Conservation (phyloP, 768 basidiomycete species). For the Mrakia blollopis region DNA sequence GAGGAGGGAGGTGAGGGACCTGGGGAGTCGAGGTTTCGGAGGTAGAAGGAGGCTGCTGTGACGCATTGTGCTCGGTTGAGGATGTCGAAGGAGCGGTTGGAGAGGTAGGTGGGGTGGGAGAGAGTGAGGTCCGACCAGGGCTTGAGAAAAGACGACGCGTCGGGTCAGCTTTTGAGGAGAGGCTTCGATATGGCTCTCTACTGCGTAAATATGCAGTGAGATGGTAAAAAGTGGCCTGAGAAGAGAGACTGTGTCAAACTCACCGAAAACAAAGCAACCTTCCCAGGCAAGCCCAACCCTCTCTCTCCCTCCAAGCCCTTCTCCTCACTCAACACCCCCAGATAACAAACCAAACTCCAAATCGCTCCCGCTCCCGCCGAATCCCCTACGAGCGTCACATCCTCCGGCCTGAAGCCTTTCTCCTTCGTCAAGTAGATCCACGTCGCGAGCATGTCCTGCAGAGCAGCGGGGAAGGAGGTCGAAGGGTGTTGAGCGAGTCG, state of each 20-base stretch:
- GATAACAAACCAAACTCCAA: neutral
- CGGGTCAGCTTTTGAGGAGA: too few species aligned
- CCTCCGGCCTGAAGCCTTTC: neutral
- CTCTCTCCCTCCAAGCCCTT: neutral
- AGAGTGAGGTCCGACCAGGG: slow-evolving; percentile 10
- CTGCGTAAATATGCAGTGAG: too few species aligned
- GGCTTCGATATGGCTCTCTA: too few species aligned
- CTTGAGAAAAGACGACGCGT: neutral
- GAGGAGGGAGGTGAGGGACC: neutral
- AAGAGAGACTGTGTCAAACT: too few species aligned
- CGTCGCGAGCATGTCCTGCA: neutral
- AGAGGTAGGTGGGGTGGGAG: neutral
- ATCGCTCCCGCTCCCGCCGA: neutral
- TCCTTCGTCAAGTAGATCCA: neutral
- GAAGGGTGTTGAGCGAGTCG: slow-evolving; percentile 1
- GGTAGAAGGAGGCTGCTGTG: slow-evolving; percentile 6
- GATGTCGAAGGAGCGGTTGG: neutral
- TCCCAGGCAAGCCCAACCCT: slow-evolving; percentile 1
- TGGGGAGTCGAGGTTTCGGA: slow-evolving; percentile 1
- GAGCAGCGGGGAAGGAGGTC: neutral
- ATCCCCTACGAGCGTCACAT: neutral
- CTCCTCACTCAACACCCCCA: neutral
- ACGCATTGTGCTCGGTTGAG: slow-evolving; percentile 7
- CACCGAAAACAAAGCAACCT: slow-evolving; percentile 6
- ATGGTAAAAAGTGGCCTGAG: too few species aligned